phyloP scores from a whole-genome alignment of 768 basidiomycete genomes.

The Tricholoma bakamatsutake region DNA sequence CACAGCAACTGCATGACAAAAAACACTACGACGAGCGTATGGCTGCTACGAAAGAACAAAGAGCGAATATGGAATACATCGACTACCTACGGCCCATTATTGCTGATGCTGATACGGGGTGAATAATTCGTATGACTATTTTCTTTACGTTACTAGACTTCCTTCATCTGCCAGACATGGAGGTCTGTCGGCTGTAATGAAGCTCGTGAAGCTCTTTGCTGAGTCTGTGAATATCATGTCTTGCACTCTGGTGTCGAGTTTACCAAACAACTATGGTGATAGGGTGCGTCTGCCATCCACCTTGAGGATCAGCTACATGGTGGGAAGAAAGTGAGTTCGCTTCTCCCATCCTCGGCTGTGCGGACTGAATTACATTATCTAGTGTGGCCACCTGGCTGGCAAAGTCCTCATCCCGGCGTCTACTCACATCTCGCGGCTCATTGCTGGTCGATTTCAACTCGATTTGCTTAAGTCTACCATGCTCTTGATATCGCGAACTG shows the following conservation, averaged over 20 bases:
- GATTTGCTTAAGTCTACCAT: slow-evolving; percentile 86
- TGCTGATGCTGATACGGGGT: slow-evolving; percentile 95
- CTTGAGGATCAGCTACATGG: slow-evolving; percentile 93
- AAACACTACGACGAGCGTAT: slow-evolving; percentile 89
- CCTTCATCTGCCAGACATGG: slow-evolving; percentile 59
- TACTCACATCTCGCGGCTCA: slow-evolving; percentile 78
- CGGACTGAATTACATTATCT: slow-evolving; percentile 6
- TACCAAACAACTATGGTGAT: slow-evolving; percentile 3
- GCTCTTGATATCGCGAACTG: slow-evolving; percentile 88
- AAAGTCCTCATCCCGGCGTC: slow-evolving; percentile 91
- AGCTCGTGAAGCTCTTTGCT: slow-evolving; percentile 90
- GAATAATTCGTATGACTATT: slow-evolving; percentile 14
- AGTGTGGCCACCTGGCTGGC: slow-evolving; percentile 86
- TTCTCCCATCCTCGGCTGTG: not conserved
- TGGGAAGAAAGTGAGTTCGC: slow-evolving; percentile 67
- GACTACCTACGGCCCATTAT: slow-evolving; percentile 92
- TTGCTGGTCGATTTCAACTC: slow-evolving; percentile 84
- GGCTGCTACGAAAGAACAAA: slow-evolving; percentile 53
- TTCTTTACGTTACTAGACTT: not conserved
- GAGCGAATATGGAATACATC: slow-evolving; percentile 67
- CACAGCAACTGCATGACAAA: slow-evolving; percentile 88
- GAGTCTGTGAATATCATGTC: slow-evolving; percentile 55
- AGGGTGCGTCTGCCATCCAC: slow-evolving; percentile 88
- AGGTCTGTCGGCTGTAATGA: slow-evolving; percentile 91
- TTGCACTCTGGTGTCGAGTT: not conserved